Percentiles rank a stretch among this genome's conserved stretches.
Conservation (phyloP, 2,329 filamentous ascomycete species). For the Aspergillus puulaauensis region DNA sequence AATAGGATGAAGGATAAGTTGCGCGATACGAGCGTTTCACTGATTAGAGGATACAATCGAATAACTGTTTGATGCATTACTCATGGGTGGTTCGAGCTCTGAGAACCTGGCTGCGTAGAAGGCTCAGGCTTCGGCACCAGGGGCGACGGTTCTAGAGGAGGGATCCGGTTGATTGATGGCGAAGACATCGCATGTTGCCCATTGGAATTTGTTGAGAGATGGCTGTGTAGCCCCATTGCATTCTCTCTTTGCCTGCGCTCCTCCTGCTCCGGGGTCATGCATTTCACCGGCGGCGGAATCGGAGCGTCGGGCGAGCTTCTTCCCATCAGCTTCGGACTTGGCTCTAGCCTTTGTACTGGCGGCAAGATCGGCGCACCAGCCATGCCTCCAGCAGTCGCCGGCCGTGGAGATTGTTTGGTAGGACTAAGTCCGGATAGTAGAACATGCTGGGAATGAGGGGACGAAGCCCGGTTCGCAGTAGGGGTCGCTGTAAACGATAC, state of each 20-base stretch:
- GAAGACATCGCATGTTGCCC: conserved; percentile 32
- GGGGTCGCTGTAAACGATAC: conserved; percentile 36
- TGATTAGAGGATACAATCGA: background rate
- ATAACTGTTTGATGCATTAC: background rate
- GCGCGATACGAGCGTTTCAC: background rate
- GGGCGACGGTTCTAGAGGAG: conserved; percentile 30
- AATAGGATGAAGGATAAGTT: background rate
- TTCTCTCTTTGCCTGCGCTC: conserved; percentile 41
- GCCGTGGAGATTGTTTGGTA: conserved; percentile 46
- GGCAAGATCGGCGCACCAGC: conserved; percentile 38
- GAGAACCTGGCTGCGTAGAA: conserved; percentile 16
- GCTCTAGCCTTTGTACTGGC: conserved; percentile 41
- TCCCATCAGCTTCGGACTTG: conserved; percentile 46
- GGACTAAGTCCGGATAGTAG: conserved; percentile 47
- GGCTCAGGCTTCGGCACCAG: conserved; percentile 25
- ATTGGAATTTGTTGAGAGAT: conserved; percentile 19
- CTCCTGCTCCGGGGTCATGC: conserved; percentile 45
- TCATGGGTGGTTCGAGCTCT: background rate
- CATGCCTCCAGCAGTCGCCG: conserved; percentile 35
- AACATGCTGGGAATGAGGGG: conserved; percentile 38
- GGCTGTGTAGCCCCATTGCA: conserved; percentile 26
- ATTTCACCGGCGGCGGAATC: conserved; percentile 43
- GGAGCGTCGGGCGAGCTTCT: conserved; percentile 43
- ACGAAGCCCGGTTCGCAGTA: conserved; percentile 34
- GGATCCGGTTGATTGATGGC: conserved; percentile 33